Conservation (phyloP, 2,329 filamentous ascomycete genomes). For the Penicillium sp. region DNA sequence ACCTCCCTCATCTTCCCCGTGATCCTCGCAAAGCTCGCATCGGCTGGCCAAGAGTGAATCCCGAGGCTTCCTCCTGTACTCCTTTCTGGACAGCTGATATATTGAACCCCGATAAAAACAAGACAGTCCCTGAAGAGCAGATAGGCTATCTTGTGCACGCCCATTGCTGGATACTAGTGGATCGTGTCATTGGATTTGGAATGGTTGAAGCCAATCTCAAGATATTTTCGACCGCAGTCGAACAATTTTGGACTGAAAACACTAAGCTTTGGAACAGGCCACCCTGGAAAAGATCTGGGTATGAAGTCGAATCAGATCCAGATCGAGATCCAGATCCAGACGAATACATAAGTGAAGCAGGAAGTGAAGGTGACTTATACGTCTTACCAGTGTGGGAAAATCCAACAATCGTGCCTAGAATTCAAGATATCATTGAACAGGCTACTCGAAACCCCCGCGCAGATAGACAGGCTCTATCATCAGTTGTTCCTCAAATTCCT, state of each 20-base stretch:
- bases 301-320: not conserved
- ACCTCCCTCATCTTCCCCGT: not conserved
- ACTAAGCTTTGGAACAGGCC: not conserved
- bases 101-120: slow-evolving; percentile 20
- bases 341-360: not conserved
- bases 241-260: slow-evolving; percentile 14
- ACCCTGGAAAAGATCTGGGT: not conserved
- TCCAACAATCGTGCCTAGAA: slow-evolving; percentile 6
- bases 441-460: not conserved
- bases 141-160: slow-evolving; percentile 17
- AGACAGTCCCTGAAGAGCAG: not conserved
- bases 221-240: slow-evolving; percentile 4
- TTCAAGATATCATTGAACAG: slow-evolving; percentile 10
- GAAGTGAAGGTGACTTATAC: not conserved
- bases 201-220: slow-evolving; percentile 14
- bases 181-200: slow-evolving; percentile 16
- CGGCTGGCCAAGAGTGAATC: not conserved
- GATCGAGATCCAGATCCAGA: not conserved
- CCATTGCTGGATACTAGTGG: slow-evolving; percentile 20
- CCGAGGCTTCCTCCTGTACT: slow-evolving; percentile 1
- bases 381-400: not conserved
- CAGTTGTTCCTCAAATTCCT: slow-evolving; percentile 8
- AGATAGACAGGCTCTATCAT: not conserved
- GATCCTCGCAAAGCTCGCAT: slow-evolving; percentile 9
- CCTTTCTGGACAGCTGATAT: slow-evolving; percentile 6